phyloP scores from a whole-genome alignment of 1,139 yeast genomes.

The Yamadazyma sp. region DNA sequence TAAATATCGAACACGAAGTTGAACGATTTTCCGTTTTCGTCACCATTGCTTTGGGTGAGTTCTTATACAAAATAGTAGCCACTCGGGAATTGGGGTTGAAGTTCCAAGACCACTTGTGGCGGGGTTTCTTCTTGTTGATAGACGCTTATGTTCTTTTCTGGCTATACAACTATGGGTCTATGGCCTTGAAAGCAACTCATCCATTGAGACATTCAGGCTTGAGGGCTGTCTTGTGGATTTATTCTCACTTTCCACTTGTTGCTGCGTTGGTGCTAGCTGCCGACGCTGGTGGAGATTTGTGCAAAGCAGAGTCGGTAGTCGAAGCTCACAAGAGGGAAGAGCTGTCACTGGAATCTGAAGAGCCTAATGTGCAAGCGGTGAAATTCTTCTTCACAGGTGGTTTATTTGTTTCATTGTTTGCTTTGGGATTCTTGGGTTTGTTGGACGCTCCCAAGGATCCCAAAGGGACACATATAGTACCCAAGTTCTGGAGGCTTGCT shows the following conservation, averaged over 20 bases:
- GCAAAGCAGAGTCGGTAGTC: conserved; percentile 17
- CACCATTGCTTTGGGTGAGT: conserved; percentile 68
- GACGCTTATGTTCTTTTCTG: conserved; percentile 54
- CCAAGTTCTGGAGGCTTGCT: conserved; percentile 39
- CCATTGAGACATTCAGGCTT: conserved; percentile 51
- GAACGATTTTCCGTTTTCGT: conserved; percentile 60
- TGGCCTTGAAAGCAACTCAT: conserved; percentile 49
- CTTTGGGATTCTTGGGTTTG: conserved; percentile 36
- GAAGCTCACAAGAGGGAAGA: conserved; percentile 10
- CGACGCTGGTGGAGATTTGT: conserved; percentile 60
- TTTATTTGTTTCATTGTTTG: conserved; percentile 37
- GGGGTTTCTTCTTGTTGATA: conserved; percentile 51
- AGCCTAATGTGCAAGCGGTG: conserved; percentile 33
- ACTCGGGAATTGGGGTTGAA: conserved; percentile 49
- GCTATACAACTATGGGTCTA: conserved; percentile 58
- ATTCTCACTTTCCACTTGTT: conserved; percentile 53
- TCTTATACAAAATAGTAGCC: conserved; percentile 58
- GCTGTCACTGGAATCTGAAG: no score
- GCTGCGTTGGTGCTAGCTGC: conserved; percentile 57
- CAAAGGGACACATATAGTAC: conserved; percentile 24
- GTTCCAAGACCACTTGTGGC: conserved; percentile 41
- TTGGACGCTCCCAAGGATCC: conserved; percentile 42
- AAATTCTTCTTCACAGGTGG: conserved; percentile 54
- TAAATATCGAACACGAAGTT: conserved; percentile 67
- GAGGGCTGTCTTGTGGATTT: conserved; percentile 50